These are phyloP conservation scores for Lasiodiplodia sp. DNA, from an alignment of 2,329 filamentous ascomycete genomes.

Conservation along the genomic window DNA sequence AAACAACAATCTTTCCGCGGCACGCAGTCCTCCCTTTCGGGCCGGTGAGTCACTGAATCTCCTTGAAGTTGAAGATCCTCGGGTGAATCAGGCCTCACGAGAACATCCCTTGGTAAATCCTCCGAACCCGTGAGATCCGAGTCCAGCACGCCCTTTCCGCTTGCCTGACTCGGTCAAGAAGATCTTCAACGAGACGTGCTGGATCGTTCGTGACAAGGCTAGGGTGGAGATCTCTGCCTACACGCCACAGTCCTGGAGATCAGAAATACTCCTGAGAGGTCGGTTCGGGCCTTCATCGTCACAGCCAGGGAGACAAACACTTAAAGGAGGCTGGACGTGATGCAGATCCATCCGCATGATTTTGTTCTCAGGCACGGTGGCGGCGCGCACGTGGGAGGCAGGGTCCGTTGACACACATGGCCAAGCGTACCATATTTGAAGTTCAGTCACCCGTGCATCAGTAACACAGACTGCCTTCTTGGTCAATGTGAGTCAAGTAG, in stretches of 20 bases:
- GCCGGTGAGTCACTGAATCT: conserved; percentile 7
- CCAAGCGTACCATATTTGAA: not conserved
- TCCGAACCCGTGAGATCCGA: not conserved
- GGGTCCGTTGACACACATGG: not conserved
- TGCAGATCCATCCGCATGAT: not conserved
- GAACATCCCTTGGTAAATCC: conserved; percentile 6
- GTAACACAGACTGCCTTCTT: not conserved
- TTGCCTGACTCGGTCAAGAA: conserved; percentile 21
- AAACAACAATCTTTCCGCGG: not conserved
- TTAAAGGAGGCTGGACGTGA: not conserved
- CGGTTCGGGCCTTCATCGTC: not conserved
- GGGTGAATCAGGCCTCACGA: conserved; percentile 1
- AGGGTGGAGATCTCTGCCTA: not conserved
- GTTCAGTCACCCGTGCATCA: not conserved
- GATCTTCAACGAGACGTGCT: conserved; percentile 6
- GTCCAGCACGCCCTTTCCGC: conserved; percentile 3
- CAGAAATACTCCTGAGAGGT: not conserved
- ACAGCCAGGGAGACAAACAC: not conserved
- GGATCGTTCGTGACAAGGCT: conserved; percentile 2
- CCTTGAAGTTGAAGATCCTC: not conserved
- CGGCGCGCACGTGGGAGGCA: not conserved
- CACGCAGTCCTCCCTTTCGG: not conserved
- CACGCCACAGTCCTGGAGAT: too few species aligned
- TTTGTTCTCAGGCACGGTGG: not conserved
- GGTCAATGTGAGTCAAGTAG: not conserved